Percentiles rank a stretch among this genome's conserved stretches.
These are phyloP conservation scores for Nemania bipapillata DNA, from an alignment of 2,329 filamentous ascomycete species.

Conservation along the genomic window DNA sequence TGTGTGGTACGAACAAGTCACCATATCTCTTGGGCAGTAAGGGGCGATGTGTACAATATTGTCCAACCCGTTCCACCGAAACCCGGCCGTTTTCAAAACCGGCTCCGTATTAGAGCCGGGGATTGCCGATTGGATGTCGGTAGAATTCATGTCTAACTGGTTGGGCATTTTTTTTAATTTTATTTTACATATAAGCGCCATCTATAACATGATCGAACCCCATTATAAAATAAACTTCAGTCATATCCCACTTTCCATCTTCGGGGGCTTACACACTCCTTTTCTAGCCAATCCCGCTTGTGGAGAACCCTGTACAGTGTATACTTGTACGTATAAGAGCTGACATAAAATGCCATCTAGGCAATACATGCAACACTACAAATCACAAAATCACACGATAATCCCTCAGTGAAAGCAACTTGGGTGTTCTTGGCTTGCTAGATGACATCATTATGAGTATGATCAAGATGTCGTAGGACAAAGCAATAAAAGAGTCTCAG, in stretches of 20 bases:
- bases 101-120: neutral
- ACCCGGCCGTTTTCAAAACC: neutral
- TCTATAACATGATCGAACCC: neutral
- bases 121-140: slow-evolving; percentile 8
- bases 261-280: neutral
- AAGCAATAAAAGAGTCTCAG: neutral
- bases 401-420: neutral
- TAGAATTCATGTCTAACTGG: slow-evolving; percentile 1
- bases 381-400: neutral
- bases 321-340: neutral
- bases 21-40: neutral
- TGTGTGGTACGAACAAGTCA: neutral
- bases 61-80: neutral
- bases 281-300: neutral
- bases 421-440: neutral
- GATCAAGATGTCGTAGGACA: neutral
- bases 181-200: neutral
- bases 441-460: neutral
- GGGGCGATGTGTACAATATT: neutral
- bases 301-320: neutral
- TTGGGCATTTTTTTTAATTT: neutral
- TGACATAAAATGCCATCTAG: too few relatives aligned
- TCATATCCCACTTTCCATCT: neutral
- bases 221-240: neutral
- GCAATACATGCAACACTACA: too few relatives aligned